phyloP scores from a whole-genome alignment of 805 yeast genomes.

The Yarrowia phangngaensis region DNA sequence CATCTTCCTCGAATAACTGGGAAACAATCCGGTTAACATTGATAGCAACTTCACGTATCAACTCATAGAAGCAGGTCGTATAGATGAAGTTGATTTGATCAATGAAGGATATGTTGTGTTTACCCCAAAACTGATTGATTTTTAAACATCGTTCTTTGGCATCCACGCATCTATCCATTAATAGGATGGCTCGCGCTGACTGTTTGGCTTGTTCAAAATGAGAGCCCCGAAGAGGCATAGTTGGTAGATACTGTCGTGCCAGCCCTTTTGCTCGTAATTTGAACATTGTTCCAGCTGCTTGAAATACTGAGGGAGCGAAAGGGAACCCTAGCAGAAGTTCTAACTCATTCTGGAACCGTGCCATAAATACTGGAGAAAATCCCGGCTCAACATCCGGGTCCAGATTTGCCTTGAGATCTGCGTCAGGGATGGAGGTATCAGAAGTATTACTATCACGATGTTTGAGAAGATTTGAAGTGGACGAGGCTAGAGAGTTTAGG shows the following conservation, averaged over 20 bases:
- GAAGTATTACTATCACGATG: too few relatives aligned
- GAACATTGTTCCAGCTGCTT: constrained; percentile 20
- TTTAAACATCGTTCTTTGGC: constrained; percentile 8
- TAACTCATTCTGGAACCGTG: constrained; percentile 14
- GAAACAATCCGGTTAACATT: constrained; percentile 7
- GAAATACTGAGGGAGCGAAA: constrained; percentile 12
- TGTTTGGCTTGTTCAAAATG: constrained; percentile 24
- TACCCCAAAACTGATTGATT: constrained; percentile 11
- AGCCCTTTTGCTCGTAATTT: constrained; percentile 8
- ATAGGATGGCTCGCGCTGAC: constrained; percentile 7
- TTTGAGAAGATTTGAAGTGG: too few relatives aligned
- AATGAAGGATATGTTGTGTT: not conserved
- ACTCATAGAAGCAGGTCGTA: constrained; percentile 11
- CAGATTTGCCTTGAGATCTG: too few relatives aligned
- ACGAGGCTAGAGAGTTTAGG: too few relatives aligned
- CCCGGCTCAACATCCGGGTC: not conserved
- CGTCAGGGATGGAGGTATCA: too few relatives aligned
- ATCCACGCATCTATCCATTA: constrained; percentile 14
- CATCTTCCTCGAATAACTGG: constrained; percentile 13
- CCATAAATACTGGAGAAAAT: not conserved
- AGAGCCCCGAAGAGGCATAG: constrained; percentile 3
- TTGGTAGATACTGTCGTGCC: constrained; percentile 2
- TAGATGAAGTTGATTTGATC: constrained; percentile 19
- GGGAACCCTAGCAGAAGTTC: not conserved
- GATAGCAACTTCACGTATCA: constrained; percentile 17